Evolutionary conservation across 176 grass and related monocot genomes (phyloP).

Genomic region (Zoysia pacifica): DNA sequence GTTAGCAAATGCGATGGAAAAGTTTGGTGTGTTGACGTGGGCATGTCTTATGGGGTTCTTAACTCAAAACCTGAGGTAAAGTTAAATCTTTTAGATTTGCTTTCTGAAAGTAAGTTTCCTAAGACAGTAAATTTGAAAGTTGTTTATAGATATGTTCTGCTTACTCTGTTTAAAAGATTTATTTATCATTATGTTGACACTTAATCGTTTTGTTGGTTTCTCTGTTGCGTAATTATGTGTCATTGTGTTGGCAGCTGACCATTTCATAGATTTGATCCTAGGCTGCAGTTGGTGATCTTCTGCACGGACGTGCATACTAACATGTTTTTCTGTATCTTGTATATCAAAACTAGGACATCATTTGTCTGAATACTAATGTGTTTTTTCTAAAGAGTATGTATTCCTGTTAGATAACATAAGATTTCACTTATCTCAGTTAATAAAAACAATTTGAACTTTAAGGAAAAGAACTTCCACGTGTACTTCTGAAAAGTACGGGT

Average conservation of each 20-base stretch:
- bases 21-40: constrained; percentile 95
- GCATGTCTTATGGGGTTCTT: constrained; percentile 92
- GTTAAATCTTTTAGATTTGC: not conserved
- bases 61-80: constrained; percentile 89
- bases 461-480: no score
- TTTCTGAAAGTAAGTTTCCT: not conserved
- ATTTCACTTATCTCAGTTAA: no score
- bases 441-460: no score
- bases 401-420: no score
- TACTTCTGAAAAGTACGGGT: no score
- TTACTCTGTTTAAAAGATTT: not conserved
- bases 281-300: not conserved
- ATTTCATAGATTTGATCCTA: not conserved
- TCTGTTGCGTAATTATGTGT: not conserved
- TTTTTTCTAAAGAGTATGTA: no score
- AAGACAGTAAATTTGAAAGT: not conserved
- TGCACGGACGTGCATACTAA: not conserved
- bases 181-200: not conserved
- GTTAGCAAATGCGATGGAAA: constrained; percentile 79
- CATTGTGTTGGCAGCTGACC: not conserved
- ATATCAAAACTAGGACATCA: not conserved
- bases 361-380: not conserved
- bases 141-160: constrained; percentile 4
- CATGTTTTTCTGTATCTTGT: not conserved
- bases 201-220: not conserved